Evolutionary conservation across 768 basidiomycete species (phyloP), one percentile per base, ranked within the genome.

Genomic region (Kwoniella botswanensis): DNA sequence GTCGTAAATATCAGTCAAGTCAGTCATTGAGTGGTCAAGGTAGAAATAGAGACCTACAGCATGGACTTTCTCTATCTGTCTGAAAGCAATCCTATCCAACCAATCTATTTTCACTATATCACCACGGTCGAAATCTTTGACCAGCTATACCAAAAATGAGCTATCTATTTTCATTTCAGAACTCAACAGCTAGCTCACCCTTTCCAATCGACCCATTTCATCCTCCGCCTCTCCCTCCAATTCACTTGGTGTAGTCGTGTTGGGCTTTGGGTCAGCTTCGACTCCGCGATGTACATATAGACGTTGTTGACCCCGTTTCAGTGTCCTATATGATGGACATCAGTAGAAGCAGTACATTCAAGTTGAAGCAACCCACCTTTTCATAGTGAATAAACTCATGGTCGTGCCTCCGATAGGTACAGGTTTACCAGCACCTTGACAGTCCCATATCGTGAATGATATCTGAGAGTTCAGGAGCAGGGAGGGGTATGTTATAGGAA

Each of bases 381-480:
- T 97, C 88, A 93, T 92, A 15, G 93, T 91, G 83, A 99, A 99
- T 50, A 99, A 77, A 21, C 89, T 87, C 79, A 98, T 91, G 0
- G 94, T 97, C 3, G 94, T 89, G 0, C 95, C 96, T 41, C 96
- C 97, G 4, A 98, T 90, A 6, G 94, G 92, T 18, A 89, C 86
- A 2, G 93, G 90, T 57, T 88, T 86, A 7, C 93, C 88, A 24
- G 93, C 90, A 0, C 92, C 92, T 46, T 90, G 91, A 69, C 94
- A 94, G 79, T 98, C 95, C 92, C 94, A 98, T 7, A 98, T 91
- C 0, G 97, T 98, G 78, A 98, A 92, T 0, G 92, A 91, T 63
- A 99, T 87, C 77, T 97, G 94, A 1, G 94, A 90, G 81, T 86
- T 91, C 59, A 93, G 84, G 0, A 94, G 93, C n/a, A 99, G 86